A percentile compares a stretch with the other conserved stretches of the same genome.
phyloP scores from a whole-genome alignment of 1,139 yeast genomes.

The Taphrina flavorubra region DNA sequence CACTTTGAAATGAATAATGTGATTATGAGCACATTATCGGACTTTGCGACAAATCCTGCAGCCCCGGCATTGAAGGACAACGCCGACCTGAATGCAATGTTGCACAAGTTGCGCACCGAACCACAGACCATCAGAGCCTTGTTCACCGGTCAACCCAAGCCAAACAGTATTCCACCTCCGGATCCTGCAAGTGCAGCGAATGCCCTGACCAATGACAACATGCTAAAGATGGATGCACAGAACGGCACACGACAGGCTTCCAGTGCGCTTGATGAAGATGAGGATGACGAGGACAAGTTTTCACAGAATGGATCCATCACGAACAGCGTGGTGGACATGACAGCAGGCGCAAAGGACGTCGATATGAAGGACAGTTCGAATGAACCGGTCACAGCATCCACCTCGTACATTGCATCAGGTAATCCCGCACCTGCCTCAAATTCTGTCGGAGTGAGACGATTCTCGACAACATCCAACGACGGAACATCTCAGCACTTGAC shows the following conservation, averaged over 20 bases:
- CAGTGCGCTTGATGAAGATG: slow-evolving; percentile 20
- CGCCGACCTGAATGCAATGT: slow-evolving; percentile 25
- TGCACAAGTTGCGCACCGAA: slow-evolving; percentile 28
- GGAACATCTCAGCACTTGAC: slow-evolving; percentile 6
- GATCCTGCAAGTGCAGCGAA: not conserved
- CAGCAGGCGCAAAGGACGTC: slow-evolving; percentile 7
- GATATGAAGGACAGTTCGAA: not conserved
- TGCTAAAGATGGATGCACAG: slow-evolving; percentile 11
- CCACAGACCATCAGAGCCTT: slow-evolving; percentile 26
- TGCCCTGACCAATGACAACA: slow-evolving; percentile 11
- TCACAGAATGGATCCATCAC: slow-evolving; percentile 17
- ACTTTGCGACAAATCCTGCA: slow-evolving; percentile 29
- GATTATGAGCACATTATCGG: slow-evolving; percentile 34
- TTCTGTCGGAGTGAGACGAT: not conserved
- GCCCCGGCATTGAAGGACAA: slow-evolving; percentile 22
- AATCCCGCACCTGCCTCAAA: not conserved
- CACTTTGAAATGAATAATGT: slow-evolving; percentile 34
- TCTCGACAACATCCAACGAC: slow-evolving; percentile 15
- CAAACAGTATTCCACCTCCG: slow-evolving; percentile 2
- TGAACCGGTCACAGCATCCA: not conserved
- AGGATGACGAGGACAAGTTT: slow-evolving; percentile 15
- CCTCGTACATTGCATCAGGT: not conserved
- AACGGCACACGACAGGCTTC: not conserved
- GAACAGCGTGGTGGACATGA: slow-evolving; percentile 15
- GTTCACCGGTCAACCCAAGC: slow-evolving; percentile 16